These are phyloP conservation scores for Syzygium jambos DNA, from an alignment of 345 rosid genomes.

Conservation along the genomic window DNA sequence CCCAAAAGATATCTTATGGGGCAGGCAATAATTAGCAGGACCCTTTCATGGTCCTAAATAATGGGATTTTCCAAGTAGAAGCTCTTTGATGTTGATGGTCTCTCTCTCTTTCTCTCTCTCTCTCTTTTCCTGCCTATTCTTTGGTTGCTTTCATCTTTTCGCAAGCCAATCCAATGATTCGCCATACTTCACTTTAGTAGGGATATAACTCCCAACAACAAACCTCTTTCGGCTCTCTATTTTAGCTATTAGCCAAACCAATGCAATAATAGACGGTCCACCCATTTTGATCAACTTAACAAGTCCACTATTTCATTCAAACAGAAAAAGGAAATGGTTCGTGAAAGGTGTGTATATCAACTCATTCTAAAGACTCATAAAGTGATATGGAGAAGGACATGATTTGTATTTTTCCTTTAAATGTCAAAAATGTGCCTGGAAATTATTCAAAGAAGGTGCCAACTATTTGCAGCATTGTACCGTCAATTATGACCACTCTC, in stretches of 20 bases:
- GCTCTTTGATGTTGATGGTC: conserved; percentile 18
- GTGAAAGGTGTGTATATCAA: not conserved
- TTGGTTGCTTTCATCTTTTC: not conserved
- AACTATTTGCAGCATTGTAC: not conserved
- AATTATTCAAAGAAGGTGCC: not conserved
- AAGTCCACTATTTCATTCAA: not conserved
- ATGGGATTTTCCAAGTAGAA: conserved; percentile 13
- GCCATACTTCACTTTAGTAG: not conserved
- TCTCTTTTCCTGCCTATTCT: not conserved
- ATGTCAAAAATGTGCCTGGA: not conserved
- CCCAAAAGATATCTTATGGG: not conserved
- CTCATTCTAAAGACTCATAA: not conserved
- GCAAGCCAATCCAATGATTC: not conserved
- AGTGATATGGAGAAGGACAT: not conserved
- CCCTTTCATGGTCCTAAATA: conserved; percentile 22
- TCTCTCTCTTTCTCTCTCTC: not conserved
- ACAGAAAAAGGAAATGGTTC: not conserved
- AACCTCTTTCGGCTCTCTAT: not conserved
- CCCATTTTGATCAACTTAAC: not conserved
- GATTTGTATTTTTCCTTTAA: not conserved
- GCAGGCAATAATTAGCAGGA: conserved; percentile 33
- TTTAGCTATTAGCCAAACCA: not conserved
- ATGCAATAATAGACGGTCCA: not conserved
- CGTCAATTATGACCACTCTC: not conserved
- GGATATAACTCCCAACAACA: not conserved